Evolutionary conservation across 176 grass and related monocot species (phyloP).

Genomic region (Hsuehochloa calcarea): DNA sequence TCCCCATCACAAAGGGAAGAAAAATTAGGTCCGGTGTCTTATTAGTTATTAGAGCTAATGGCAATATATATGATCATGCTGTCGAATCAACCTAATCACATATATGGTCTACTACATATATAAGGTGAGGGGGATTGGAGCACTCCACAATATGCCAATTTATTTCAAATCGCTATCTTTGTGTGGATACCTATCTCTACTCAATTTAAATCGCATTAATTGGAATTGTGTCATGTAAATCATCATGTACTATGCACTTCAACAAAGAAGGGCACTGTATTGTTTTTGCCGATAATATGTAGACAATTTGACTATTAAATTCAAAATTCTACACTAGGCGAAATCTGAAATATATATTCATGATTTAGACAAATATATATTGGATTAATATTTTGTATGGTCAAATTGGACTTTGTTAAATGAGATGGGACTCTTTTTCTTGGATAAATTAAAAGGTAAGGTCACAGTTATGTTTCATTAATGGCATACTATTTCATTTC

Average conservation of each 20-base stretch:
- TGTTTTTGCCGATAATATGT: neutral
- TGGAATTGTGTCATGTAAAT: slow-evolving; percentile 2
- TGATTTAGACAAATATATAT: neutral
- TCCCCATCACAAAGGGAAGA: slow-evolving; percentile 28
- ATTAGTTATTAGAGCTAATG: slow-evolving; percentile 27
- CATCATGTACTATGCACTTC: neutral
- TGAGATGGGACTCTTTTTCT: neutral
- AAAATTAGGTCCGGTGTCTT: slow-evolving; percentile 46
- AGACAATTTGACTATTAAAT: neutral
- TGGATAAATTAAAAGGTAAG: neutral
- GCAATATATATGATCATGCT: neutral
- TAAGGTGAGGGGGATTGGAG: neutral
- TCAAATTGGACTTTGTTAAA: neutral
- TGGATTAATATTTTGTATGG: neutral
- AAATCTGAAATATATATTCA: neutral
- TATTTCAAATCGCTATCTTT: slow-evolving; percentile 1
- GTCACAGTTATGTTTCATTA: neutral
- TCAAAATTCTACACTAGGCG: neutral
- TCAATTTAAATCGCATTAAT: slow-evolving; percentile 18
- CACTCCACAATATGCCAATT: slow-evolving; percentile 6
- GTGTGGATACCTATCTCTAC: neutral
- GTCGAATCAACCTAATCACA: slow-evolving; percentile 25
- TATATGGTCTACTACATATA: neutral
- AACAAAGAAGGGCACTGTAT: neutral
- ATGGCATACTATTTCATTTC: neutral